phyloP scores from a whole-genome alignment of 495 filamentous ascomycete genomes.

The Schizothecium vesticola region DNA sequence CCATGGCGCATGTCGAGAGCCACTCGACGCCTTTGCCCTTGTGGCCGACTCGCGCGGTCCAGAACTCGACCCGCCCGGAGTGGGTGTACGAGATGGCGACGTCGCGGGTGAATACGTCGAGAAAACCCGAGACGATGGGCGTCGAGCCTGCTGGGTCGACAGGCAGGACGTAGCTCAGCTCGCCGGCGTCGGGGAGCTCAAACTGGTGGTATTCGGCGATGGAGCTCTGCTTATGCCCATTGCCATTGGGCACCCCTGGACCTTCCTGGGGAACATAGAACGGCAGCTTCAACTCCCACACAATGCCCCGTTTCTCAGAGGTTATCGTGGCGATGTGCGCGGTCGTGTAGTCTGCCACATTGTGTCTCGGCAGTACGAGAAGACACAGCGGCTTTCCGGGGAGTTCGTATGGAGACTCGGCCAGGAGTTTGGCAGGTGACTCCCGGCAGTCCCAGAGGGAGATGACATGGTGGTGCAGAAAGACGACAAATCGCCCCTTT shows the following conservation, averaged over 20 bases:
- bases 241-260: slow-evolving; percentile 14
- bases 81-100: slow-evolving; percentile 82
- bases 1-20: slow-evolving; percentile 77
- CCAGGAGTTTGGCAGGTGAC: slow-evolving; percentile 50
- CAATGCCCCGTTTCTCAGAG: slow-evolving; percentile 75
- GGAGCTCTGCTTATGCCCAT: slow-evolving; percentile 32
- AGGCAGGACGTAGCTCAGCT: slow-evolving; percentile 76
- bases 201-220: slow-evolving; percentile 69
- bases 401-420: slow-evolving; percentile 53
- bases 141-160: slow-evolving; percentile 83
- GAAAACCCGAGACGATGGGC: slow-evolving; percentile 66
- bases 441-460: slow-evolving; percentile 74
- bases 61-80: slow-evolving; percentile 70
- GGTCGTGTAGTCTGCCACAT: slow-evolving; percentile 43
- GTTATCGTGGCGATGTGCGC: slow-evolving; percentile 77
- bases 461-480: slow-evolving; percentile 70
- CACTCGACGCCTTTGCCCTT: slow-evolving; percentile 59
- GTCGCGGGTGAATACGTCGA: slow-evolving; percentile 84
- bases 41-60: slow-evolving; percentile 72
- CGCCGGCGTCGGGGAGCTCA: slow-evolving; percentile 63
- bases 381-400: slow-evolving; percentile 77
- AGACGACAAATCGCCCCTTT: slow-evolving; percentile 71
- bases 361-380: slow-evolving; percentile 64
- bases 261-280: slow-evolving; percentile 31
- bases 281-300: slow-evolving; percentile 69